Evolutionary conservation across 2,329 filamentous ascomycete species (phyloP), one percentile per base, ranked within the genome.

Genomic region (Madurella mycetomatis): DNA sequence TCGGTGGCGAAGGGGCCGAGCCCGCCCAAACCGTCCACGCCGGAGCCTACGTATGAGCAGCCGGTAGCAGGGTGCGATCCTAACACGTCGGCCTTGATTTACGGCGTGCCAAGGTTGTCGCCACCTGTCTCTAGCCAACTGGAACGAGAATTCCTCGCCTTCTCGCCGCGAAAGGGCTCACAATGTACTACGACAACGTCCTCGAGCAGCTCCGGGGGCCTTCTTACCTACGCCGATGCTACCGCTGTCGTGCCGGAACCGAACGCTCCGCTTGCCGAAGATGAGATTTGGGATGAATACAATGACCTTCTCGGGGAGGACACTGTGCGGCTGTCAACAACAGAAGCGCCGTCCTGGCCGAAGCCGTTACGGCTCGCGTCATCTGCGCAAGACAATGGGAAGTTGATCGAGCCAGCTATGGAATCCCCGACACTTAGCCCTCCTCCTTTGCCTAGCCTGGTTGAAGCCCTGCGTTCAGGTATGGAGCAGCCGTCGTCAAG

Each of bases 231-330:
- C 59, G 77, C 78, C 12, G 80, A 80, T 5, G 82, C 85, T 3
- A 88, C 84, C 15, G 85, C 88, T 7, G 72, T 90, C 2, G 75
- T 88, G 18, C 87, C 87, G 0, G 73, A 76, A 2, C 76, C 82
- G 1, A 76, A 76, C 43, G 82, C 84, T 4, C 85, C 83, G 0
- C 78, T 86, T 4, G 83, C 75, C 1, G 88, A 95, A 60, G 92
- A 96, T 63, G 92, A 96, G 66, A 81, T 96, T 1, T 97, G 92
- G 92, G 86, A 92, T 49, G 92, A 95, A 70, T 96, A 95, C 66
- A 86, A 97, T 61, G 92, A 96, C 63, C 74, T 96, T 12, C 81
- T 96, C 51, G 88, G 88, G 49, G 85, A 89, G 11, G 78, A 77
- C 9, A 67, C 67, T 1, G 54, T 65, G 32, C 73, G 74, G 58